A percentile compares a stretch with the other conserved stretches of the same genome.
Evolutionary conservation across 2,329 filamentous ascomycete genomes (phyloP).

Genomic region (Aspergillus sp.): DNA sequence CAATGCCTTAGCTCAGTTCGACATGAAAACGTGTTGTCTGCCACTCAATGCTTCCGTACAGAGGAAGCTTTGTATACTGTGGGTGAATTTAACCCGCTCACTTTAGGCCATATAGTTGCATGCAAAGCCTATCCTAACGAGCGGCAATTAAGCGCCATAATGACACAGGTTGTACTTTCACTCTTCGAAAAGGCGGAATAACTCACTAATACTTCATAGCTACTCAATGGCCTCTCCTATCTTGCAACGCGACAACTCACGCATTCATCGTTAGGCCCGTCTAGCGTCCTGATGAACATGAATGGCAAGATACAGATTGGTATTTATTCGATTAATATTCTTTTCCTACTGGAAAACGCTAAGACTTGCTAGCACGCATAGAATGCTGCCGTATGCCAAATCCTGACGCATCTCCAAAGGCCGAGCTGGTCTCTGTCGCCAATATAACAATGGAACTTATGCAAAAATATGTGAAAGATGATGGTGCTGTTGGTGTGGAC

Average conservation of each 20-base stretch:
- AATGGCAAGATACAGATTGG: conserved; percentile 19
- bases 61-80: conserved; percentile 6
- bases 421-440: conserved; percentile 12
- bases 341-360: conserved; percentile 5
- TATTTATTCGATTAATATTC: conserved; percentile 4
- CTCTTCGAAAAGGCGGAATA: too few species aligned
- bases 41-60: too few species aligned
- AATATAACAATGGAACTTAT: conserved; percentile 24
- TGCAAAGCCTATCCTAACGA: too few species aligned
- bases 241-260: conserved; percentile 9
- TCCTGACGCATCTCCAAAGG: conserved; percentile 3
- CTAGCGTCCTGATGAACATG: conserved; percentile 17
- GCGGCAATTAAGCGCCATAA: too few species aligned
- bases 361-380: conserved; percentile 8
- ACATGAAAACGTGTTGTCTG: too few species aligned
- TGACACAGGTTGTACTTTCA: too few species aligned
- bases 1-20: too few species aligned
- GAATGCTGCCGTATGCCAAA: conserved; percentile 9
- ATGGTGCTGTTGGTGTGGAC: conserved; percentile 22
- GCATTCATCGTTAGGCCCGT: conserved; percentile 16
- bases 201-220: conserved; percentile 7
- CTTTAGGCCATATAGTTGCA: conserved; percentile 12
- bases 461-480: conserved; percentile 27
- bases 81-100: conserved; percentile 9
- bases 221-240: conserved; percentile 14